Evolutionary conservation across 345 rosid species (phyloP), one percentile per base, ranked within the genome.

Genomic region (sweet orange (Citrus sinensis)): DNA sequence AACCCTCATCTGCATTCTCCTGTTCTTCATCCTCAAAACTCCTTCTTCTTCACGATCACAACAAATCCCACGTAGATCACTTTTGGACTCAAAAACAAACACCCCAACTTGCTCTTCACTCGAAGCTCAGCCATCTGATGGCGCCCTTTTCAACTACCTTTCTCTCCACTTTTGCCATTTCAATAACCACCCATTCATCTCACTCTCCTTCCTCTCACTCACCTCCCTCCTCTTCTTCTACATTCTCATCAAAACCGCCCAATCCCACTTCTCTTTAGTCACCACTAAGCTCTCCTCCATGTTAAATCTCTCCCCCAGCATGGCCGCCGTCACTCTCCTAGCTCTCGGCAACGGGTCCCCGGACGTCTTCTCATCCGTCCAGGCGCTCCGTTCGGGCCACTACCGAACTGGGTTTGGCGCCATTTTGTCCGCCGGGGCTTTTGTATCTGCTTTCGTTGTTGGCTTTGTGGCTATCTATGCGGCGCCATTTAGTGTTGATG

Each of bases 321-420:
- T 92, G 96, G 99, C 92, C 0, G 99, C 97, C 0, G 96, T 93
- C 20, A 95, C 99, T 73, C 97, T 95, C 34, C 82, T 95, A 79
- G 99, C 99, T 5, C 79, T 95, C 2, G 99, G 99, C 32, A 95
- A 95, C 72, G 99, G 99, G 59, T 94, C 99, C 5, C 99, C 99
- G 0, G 99, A 95, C 19, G 93, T 95, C 2, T 95, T 95, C 75
- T 90, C 98, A 20, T 95, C 98, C 20, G 90, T 87, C 25, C 94
- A 94, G 4, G 98, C 99, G 2, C 87, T 92, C 40, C 90, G 96
- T 29, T 85, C 89, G 7, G 99, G 98, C 17, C 94, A 95, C 58
- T 93, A 89, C 76, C 82, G 97, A 22, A 95, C 97, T 46, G 98
- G 99, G 42, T 93, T 95, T 72, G 96, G 97, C 14, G 99, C 99